Base-by-base conservation (phyloP, 305 asterid genomes). In the Caryopteris hybrid region DNA sequence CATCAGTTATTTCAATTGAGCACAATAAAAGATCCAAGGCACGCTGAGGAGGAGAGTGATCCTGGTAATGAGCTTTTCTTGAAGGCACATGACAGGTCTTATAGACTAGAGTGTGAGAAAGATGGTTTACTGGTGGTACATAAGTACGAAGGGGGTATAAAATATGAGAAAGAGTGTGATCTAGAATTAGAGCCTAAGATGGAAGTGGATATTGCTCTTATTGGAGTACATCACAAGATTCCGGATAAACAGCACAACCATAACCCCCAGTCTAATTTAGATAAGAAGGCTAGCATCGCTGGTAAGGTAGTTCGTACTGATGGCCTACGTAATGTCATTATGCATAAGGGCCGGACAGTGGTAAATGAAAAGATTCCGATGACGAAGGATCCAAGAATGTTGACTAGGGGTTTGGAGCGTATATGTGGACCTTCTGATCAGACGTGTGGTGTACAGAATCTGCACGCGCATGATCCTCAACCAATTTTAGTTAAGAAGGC, bases 1-100 rank as follows among this genome's bases (percentile, higher is more conserved):
- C n/a, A n/a, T n/a, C n/a, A n/a, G n/a, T n/a, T n/a, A n/a, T n/a
- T n/a, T n/a, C n/a, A n/a, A n/a, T n/a, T n/a, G 21, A 43, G 50
- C 18, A 3, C 1, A 14, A 3, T 0, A 14, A 63, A 43, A 46
- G 22, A 33, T 8, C 8, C n/a, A 56, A 33, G 41, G 9, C 47
- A 39, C 12, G 0, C n/a, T 31, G 69, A 70, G 60, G 39, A 18
- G 50, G 63, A 74, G n/a, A 12, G n/a, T 47, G 76, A 70, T 65
- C 69, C 79, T 55, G 36, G 47, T 8, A 66, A 74, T 51, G 36
- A 34, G 54, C 5, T 31, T 39, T 62, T 59, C 4, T n/a, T 70
- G 23, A 65, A 73, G 36, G 36, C 29, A 29, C 11, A 71, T 5
- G 64, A 42, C 17, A 46, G 53, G 34, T 56, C 74, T 5, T 71